Percentiles rank a stretch among this genome's conserved stretches.
Conservation (phyloP, 1,139 yeast species). For the Nakaseomyces kungkrabaensis region DNA sequence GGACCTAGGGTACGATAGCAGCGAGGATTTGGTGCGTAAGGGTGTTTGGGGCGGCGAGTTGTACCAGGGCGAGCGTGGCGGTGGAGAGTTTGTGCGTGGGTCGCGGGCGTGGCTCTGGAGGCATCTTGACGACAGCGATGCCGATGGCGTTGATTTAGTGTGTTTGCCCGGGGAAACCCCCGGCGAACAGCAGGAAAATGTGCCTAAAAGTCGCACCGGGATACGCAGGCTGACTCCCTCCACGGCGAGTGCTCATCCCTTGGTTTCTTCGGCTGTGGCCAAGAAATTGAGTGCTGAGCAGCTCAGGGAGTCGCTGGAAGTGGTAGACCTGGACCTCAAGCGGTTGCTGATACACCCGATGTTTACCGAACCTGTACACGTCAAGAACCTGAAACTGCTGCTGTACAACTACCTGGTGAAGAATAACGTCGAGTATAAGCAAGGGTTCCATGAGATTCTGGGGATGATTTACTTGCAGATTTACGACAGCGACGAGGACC, state of each 20-base stretch:
- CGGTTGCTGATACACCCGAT: constrained; percentile 49
- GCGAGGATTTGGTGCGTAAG: constrained; percentile 2
- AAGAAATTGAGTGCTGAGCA: background rate
- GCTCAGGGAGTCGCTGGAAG: constrained; percentile 31
- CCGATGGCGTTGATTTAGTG: background rate
- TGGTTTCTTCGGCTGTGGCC: constrained; percentile 3
- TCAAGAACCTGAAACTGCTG: constrained; percentile 38
- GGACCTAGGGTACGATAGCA: background rate
- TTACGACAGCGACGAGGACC: constrained; percentile 16
- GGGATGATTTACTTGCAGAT: constrained; percentile 49
- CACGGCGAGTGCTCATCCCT: constrained; percentile 9
- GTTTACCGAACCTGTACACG: constrained; percentile 35
- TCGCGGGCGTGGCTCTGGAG: constrained; percentile 23
- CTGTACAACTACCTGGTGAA: constrained; percentile 37
- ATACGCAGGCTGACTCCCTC: constrained; percentile 9
- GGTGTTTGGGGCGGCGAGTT: constrained; percentile 15
- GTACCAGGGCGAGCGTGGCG: background rate
- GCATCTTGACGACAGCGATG: constrained; percentile 10
- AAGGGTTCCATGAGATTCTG: constrained; percentile 61
- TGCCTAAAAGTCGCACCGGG: background rate
- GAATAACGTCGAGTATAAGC: constrained; percentile 41
- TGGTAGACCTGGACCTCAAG: constrained; percentile 55
- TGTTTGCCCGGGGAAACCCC: background rate
- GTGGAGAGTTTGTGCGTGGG: constrained; percentile 18
- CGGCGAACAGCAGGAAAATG: too few species aligned